These are phyloP conservation scores for Fusarium camptoceras DNA, from an alignment of 2,329 filamentous ascomycete species.

Conservation along the genomic window DNA sequence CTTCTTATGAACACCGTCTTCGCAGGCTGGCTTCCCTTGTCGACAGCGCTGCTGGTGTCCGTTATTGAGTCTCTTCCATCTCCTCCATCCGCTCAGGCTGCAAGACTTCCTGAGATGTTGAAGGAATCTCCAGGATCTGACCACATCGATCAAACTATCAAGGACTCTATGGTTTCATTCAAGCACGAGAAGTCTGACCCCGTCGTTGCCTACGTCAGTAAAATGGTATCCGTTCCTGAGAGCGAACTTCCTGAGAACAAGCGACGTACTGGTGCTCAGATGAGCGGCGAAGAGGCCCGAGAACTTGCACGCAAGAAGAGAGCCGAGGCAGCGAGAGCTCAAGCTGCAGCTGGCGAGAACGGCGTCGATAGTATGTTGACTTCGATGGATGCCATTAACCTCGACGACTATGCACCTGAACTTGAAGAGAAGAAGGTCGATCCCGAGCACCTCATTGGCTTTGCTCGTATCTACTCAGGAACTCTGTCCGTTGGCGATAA, in stretches of 20 bases:
- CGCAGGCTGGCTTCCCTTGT: conserved; percentile 89
- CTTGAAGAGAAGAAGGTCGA: conserved; percentile 72
- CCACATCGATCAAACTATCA: conserved; percentile 75
- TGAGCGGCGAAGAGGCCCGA: conserved; percentile 90
- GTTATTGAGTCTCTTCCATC: conserved; percentile 94
- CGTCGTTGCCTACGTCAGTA: conserved; percentile 94
- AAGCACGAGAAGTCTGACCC: conserved; percentile 77
- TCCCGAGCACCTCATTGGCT: conserved; percentile 91
- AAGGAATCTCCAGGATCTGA: conserved; percentile 81
- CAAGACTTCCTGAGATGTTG: conserved; percentile 82
- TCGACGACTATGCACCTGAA: conserved; percentile 64
- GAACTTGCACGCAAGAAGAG: conserved; percentile 90
- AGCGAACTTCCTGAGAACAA: conserved; percentile 93
- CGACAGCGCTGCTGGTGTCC: conserved; percentile 91
- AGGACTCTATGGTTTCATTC: conserved; percentile 85
- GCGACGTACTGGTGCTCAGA: conserved; percentile 69
- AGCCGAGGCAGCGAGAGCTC: conserved; percentile 85
- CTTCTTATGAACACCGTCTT: conserved; percentile 89
- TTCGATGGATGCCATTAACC: conserved; percentile 69
- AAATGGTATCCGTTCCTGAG: conserved; percentile 95
- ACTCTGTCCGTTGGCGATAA: conserved; percentile 89
- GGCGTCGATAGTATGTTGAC: conserved; percentile 68
- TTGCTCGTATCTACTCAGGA: conserved; percentile 93
- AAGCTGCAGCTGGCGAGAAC: conserved; percentile 66
- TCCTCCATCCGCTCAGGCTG: conserved; percentile 81